Evolutionary conservation across 1,284 basidiomycete species (phyloP).

Genomic region (Coniferiporia weirii): DNA sequence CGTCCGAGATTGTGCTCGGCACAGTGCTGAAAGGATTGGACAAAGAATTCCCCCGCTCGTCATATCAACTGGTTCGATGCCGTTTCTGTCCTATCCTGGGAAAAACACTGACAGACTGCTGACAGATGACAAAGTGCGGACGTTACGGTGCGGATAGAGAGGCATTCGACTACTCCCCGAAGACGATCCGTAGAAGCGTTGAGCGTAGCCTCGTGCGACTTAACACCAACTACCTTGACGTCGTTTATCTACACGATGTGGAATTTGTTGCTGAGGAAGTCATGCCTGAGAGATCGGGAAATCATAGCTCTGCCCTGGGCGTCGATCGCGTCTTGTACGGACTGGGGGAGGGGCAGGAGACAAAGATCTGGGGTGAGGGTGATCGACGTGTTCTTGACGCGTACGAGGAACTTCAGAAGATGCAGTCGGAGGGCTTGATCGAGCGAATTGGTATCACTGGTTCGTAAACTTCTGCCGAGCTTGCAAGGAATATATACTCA

Average conservation of each 20-base stretch:
- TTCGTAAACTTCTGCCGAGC: slow-evolving; percentile 27
- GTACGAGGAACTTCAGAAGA: slow-evolving; percentile 61
- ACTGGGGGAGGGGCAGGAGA: slow-evolving; percentile 52
- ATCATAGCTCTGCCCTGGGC: slow-evolving; percentile 50
- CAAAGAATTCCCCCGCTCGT: slow-evolving; percentile 71
- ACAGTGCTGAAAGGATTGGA: slow-evolving; percentile 60
- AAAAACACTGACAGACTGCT: not conserved
- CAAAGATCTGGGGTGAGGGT: slow-evolving; percentile 63
- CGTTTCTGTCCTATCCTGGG: not conserved
- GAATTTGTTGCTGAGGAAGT: slow-evolving; percentile 76
- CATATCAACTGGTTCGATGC: slow-evolving; percentile 70
- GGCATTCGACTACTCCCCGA: slow-evolving; percentile 79
- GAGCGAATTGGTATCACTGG: slow-evolving; percentile 83
- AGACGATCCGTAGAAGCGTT: slow-evolving; percentile 66
- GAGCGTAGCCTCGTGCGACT: slow-evolving; percentile 69
- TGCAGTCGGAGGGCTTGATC: slow-evolving; percentile 78
- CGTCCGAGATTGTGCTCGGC: slow-evolving; percentile 87
- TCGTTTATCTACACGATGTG: slow-evolving; percentile 88
- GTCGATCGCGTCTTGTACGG: slow-evolving; percentile 57
- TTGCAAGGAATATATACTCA: not conserved
- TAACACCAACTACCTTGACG: slow-evolving; percentile 79
- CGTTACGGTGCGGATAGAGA: slow-evolving; percentile 62
- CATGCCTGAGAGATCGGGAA: slow-evolving; percentile 45
- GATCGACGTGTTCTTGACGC: slow-evolving; percentile 79
- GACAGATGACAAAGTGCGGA: slow-evolving; percentile 89